Conservation (phyloP, 2,329 filamentous ascomycete species). For the Beauveria bassiana region DNA sequence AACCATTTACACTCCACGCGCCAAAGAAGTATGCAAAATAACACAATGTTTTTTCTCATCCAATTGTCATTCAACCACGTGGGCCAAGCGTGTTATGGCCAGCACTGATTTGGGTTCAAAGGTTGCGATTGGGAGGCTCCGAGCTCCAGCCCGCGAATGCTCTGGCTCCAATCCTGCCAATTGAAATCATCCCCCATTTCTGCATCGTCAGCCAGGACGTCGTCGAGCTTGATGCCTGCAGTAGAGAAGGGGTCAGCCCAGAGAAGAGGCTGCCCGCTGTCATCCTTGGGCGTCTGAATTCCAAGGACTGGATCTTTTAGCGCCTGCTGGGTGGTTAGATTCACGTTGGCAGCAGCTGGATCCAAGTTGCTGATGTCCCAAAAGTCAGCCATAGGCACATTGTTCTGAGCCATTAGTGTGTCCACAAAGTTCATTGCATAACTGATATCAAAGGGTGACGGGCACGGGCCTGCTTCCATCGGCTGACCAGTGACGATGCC, state of each 20-base stretch:
- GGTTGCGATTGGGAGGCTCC: conserved; percentile 17
- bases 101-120: neutral
- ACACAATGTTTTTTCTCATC: no score
- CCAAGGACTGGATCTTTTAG: conserved; percentile 17
- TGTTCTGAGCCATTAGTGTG: neutral
- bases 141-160: conserved; percentile 31
- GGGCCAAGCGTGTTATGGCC: neutral
- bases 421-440: conserved; percentile 1
- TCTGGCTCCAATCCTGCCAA: conserved; percentile 42
- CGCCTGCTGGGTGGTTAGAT: conserved; percentile 10
- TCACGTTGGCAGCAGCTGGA: neutral
- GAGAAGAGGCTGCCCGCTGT: conserved; percentile 32
- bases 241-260: conserved; percentile 31
- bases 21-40: neutral
- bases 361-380: conserved; percentile 9
- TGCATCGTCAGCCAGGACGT: conserved; percentile 23
- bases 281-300: conserved; percentile 23
- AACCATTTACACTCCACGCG: neutral
- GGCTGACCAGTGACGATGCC: neutral
- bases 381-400: conserved; percentile 1
- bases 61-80: neutral
- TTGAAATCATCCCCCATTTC: conserved; percentile 38
- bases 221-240: conserved; percentile 22
- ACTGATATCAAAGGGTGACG: neutral
- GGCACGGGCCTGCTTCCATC: neutral